Evolutionary conservation across 441 rosid genomes (phyloP).

Genomic region (Erodium trifolium): DNA sequence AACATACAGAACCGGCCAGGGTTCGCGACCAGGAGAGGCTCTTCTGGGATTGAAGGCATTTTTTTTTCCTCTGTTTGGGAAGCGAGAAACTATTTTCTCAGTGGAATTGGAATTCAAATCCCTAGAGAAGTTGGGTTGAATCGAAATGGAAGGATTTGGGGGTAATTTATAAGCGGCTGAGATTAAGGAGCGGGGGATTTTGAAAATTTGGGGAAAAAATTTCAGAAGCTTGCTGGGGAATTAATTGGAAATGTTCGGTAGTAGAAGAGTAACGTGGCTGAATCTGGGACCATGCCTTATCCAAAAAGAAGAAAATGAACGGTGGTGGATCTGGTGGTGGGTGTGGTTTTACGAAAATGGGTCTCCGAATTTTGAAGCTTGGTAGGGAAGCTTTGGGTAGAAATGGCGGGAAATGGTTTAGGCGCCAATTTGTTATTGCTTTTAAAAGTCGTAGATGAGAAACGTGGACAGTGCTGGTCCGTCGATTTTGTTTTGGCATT

Average conservation of each 20-base stretch:
- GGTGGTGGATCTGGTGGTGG: not conserved
- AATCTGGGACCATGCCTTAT: not conserved
- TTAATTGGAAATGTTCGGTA: slow-evolving; percentile 5
- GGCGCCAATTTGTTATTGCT: not conserved
- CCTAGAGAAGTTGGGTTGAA: slow-evolving; percentile 1
- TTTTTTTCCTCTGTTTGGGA: not conserved
- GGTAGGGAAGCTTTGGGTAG: not conserved
- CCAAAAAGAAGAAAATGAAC: not conserved
- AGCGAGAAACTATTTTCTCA: not conserved
- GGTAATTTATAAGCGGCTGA: slow-evolving; percentile 18
- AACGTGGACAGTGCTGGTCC: not conserved
- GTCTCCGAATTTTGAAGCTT: not conserved
- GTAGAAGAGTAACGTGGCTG: not conserved
- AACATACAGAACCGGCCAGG: slow-evolving; percentile 26
- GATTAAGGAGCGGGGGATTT: slow-evolving; percentile 28
- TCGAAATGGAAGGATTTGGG: not conserved
- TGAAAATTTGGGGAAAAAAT: slow-evolving; percentile 12
- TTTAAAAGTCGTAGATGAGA: not conserved
- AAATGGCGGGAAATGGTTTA: not conserved
- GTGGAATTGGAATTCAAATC: not conserved
- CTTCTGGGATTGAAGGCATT: slow-evolving; percentile 24
- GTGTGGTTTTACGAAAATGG: slow-evolving; percentile 1
- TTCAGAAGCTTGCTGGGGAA: slow-evolving; percentile 35
- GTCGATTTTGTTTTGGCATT: not conserved
- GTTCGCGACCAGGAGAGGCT: slow-evolving; percentile 25